Evolutionary conservation across 768 basidiomycete species (phyloP), one percentile per base, ranked within the genome.

Genomic region (Lyophyllum semitale): DNA sequence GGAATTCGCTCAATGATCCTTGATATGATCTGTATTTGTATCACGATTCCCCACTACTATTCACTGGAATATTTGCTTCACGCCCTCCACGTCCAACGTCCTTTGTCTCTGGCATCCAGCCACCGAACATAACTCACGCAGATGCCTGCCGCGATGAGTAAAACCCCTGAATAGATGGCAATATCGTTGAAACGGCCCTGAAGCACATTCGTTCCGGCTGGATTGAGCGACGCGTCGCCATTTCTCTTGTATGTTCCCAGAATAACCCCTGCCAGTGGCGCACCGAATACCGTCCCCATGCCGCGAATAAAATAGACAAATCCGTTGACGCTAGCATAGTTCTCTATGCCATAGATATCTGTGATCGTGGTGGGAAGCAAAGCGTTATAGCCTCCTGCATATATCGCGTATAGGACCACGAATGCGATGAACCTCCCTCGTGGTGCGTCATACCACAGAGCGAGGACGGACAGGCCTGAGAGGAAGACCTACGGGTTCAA

Each of bases 311-410:
- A 74, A 57, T 78, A 76, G 44, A 77, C 67, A 33, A 69, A 68
- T 2, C 71, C 69, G 55, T 77, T 79, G 41, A 77, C 74, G 48
- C 71, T 66, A 22, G 74, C 62, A 57, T 77, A 77, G 49, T 78
- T 73, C 51, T 76, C 73, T 22, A 71, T 65, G 2, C 77, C 77
- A 54, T 75, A 79, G 9, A 79, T 66, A 40, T 77, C 77, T 1
- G 74, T 69, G 53, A 77, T 74, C 1, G 76, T 74, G 6, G 77
- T 77, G 4, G 77, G 77, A 20, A 79, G 60, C 12, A 78, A 67
- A 11, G 74, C 73, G 53, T 77, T 77, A 65, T 79, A 77, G 2
- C 77, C 77, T 18, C 77, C 77, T 1, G 78, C 73, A 43, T 70
- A 72, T 47, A 78, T 63, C 15, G 74, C 78, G 55, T 79, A 78